A percentile compares a stretch with the other conserved stretches of the same genome.
Evolutionary conservation across 78 protist genomes (phyloP).

Genomic region (Bigelowiella natans): DNA sequence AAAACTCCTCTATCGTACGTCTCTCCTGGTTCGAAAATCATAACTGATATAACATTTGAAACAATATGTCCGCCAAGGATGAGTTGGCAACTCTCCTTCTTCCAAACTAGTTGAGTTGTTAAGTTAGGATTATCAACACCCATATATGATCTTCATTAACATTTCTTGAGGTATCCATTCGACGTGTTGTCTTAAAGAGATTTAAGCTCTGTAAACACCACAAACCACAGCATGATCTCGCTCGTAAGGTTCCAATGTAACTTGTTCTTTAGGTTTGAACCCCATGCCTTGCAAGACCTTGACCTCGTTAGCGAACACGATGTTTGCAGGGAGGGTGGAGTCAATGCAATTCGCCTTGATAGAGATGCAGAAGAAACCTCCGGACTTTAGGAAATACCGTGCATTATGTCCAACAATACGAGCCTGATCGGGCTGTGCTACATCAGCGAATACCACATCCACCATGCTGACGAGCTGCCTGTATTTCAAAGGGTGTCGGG

Average conservation of each 20-base stretch:
- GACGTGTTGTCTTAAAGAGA: too few relatives aligned
- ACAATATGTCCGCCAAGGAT: too few relatives aligned
- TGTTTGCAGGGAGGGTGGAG: slow-evolving; percentile 85
- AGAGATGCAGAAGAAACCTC: slow-evolving; percentile 93
- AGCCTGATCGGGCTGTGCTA: slow-evolving; percentile 99
- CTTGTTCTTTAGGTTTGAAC: slow-evolving; percentile 84
- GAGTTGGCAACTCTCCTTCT: too few relatives aligned
- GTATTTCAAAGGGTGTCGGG: slow-evolving; percentile 95
- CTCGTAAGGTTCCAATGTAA: slow-evolving; percentile 97
- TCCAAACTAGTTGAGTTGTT: too few relatives aligned
- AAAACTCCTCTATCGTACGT: too few relatives aligned
- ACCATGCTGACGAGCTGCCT: slow-evolving; percentile 98
- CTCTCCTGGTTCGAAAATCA: too few relatives aligned
- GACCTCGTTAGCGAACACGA: slow-evolving; percentile 87
- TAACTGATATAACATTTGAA: too few relatives aligned
- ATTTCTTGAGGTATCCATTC: too few relatives aligned
- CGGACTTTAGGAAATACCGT: slow-evolving; percentile 94
- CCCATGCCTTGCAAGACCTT: slow-evolving; percentile 57
- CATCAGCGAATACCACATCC: slow-evolving; percentile 96
- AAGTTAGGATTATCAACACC: too few relatives aligned
- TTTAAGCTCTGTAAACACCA: slow-evolving; percentile 44
- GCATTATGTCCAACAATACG: slow-evolving; percentile 96
- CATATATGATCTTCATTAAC: too few relatives aligned
- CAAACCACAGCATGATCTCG: slow-evolving; percentile 97
- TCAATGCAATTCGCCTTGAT: slow-evolving; percentile 99